A percentile compares a stretch with the other conserved stretches of the same genome.
Evolutionary conservation across 2,329 filamentous ascomycete genomes (phyloP).

Genomic region (Sarocladium oryzae): DNA sequence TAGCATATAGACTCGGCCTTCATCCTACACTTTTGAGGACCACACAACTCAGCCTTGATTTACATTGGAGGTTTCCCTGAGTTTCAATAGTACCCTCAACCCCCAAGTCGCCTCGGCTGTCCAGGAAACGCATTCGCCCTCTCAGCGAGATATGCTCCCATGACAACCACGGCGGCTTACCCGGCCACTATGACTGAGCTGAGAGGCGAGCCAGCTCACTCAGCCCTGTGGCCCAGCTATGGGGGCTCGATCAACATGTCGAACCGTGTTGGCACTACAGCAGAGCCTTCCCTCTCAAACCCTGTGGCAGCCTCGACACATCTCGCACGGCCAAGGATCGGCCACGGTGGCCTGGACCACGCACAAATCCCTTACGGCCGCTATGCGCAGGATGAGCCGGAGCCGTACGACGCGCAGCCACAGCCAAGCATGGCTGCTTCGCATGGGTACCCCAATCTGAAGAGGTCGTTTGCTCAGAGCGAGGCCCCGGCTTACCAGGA

Average conservation of each 20-base stretch:
- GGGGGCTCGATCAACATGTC: slow-evolving; percentile 47
- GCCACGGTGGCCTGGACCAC: slow-evolving; percentile 43
- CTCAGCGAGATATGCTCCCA: slow-evolving; percentile 42
- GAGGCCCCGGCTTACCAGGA: slow-evolving; percentile 52
- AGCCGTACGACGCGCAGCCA: slow-evolving; percentile 47
- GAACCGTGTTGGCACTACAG: slow-evolving; percentile 41
- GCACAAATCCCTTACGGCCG: slow-evolving; percentile 45
- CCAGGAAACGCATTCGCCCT: slow-evolving; percentile 6
- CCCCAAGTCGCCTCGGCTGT: background rate
- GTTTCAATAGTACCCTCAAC: background rate
- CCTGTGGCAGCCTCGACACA: slow-evolving; percentile 40
- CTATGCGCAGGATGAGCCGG: slow-evolving; percentile 48
- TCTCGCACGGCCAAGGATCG: slow-evolving; percentile 42
- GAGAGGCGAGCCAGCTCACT: slow-evolving; percentile 52
- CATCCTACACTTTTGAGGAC: background rate
- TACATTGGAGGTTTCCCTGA: background rate
- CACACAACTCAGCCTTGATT: background rate
- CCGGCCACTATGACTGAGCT: slow-evolving; percentile 58
- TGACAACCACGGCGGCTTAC: slow-evolving; percentile 56
- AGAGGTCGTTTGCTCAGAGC: slow-evolving; percentile 50
- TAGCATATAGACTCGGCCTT: slow-evolving; percentile 22
- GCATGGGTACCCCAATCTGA: slow-evolving; percentile 46
- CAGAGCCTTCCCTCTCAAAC: slow-evolving; percentile 43
- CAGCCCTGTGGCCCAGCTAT: slow-evolving; percentile 54
- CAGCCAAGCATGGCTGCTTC: slow-evolving; percentile 37